Evolutionary conservation across 208 protist genomes (phyloP).

Genomic region (Vickermania spadyakhi): DNA sequence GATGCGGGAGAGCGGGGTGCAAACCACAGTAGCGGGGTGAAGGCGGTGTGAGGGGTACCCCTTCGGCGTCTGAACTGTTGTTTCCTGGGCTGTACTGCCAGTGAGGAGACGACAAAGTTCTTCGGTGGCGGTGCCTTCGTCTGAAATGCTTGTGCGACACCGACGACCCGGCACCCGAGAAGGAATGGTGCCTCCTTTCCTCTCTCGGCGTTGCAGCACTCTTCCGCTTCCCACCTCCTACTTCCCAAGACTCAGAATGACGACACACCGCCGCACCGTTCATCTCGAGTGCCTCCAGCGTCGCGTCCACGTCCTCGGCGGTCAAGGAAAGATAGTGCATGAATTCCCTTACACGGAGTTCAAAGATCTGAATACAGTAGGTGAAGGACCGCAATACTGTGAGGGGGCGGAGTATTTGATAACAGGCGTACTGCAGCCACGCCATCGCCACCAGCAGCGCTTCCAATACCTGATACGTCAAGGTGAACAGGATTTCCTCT

Average conservation of each 20-base stretch:
- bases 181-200: too few relatives aligned
- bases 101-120: neutral
- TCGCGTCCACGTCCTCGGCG: neutral
- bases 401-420: slow-evolving; percentile 11
- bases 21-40: neutral
- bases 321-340: slow-evolving; percentile 46
- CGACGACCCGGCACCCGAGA: too few relatives aligned
- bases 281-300: neutral
- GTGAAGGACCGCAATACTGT: slow-evolving; percentile 21
- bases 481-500: neutral
- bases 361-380: slow-evolving; percentile 22
- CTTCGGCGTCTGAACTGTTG: too few relatives aligned
- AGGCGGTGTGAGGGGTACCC: neutral
- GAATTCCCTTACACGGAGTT: slow-evolving; percentile 46
- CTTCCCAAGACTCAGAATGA: too few relatives aligned
- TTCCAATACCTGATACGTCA: neutral
- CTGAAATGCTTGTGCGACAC: neutral
- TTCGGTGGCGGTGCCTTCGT: too few relatives aligned
- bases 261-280: neutral
- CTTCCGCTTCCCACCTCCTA: neutral
- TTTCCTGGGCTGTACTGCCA: neutral
- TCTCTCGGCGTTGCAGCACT: neutral
- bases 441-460: neutral
- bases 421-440: neutral
- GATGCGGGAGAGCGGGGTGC: neutral